Evolutionary conservation across 202 grass and related monocot species (phyloP).

Genomic region (Zoysia matrella): DNA sequence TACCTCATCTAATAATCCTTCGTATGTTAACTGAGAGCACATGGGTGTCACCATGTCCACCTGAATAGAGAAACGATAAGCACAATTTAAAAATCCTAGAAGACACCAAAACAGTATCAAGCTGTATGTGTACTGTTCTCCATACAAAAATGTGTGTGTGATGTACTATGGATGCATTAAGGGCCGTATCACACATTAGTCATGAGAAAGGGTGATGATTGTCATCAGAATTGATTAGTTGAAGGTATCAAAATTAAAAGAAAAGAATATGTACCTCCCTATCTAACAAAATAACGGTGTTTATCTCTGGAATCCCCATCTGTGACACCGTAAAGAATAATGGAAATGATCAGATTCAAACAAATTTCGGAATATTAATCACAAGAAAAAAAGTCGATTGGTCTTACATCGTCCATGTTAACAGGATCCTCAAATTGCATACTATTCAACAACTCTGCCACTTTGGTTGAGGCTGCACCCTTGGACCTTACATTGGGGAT

Average conservation of each 20-base stretch:
- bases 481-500: conserved; percentile 94
- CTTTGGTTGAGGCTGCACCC: conserved; percentile 84
- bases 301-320: conserved; percentile 87
- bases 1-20: conserved; percentile 99
- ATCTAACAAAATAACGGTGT: conserved; percentile 92
- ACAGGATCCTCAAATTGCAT: conserved; percentile 94
- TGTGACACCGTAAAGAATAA: conserved; percentile 43
- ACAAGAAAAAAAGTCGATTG: conserved; percentile 31
- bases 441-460: conserved; percentile 82
- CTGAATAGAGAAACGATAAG: conserved; percentile 48
- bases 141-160: no score
- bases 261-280: conserved; percentile 76
- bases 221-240: not conserved
- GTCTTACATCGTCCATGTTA: conserved; percentile 82
- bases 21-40: conserved; percentile 97
- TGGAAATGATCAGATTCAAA: conserved; percentile 25
- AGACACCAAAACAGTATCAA: not conserved
- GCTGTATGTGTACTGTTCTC: conserved; percentile 3
- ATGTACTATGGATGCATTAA: conserved; percentile 17
- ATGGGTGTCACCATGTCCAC: conserved; percentile 99
- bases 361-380: conserved; percentile 37
- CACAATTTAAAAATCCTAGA: conserved; percentile 18
- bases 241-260: conserved; percentile 11
- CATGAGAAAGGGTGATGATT: not conserved
- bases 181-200: conserved; percentile 6